Percentiles rank a stretch among this genome's conserved stretches.
phyloP scores from a whole-genome alignment of 1,284 basidiomycete species.

The Blastosporella zonata region DNA sequence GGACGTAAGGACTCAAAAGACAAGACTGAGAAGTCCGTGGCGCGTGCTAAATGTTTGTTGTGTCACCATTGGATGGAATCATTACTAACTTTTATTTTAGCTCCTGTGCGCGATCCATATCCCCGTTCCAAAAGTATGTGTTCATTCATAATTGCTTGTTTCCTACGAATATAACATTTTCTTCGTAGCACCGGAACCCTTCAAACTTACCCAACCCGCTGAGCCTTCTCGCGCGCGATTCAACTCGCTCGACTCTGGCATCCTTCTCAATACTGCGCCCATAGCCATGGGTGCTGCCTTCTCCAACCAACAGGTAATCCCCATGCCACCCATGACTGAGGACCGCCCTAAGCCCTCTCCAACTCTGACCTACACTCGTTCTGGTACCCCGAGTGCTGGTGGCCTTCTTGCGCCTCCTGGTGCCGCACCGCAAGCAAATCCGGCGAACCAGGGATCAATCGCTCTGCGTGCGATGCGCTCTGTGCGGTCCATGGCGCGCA shows the following conservation, averaged over 20 bases:
- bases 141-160: not conserved
- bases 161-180: not conserved
- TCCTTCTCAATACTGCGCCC: conserved; percentile 42
- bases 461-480: conserved; percentile 75
- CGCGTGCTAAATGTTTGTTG: conserved; percentile 44
- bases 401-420: conserved; percentile 38
- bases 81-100: conserved; percentile 16
- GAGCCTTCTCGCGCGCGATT: conserved; percentile 46
- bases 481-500: conserved; percentile 65
- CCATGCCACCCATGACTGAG: not conserved
- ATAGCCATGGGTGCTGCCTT: conserved; percentile 18
- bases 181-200: conserved; percentile 45
- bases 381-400: conserved; percentile 35
- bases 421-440: conserved; percentile 12
- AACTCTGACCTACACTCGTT: conserved; percentile 27
- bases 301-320: conserved; percentile 3
- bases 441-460: conserved; percentile 50
- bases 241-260: conserved; percentile 62
- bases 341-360: conserved; percentile 17
- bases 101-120: conserved; percentile 26
- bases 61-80: conserved; percentile 8
- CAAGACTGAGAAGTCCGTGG: conserved; percentile 41
- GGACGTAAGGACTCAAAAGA: conserved; percentile 67
- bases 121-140: conserved; percentile 35
- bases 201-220: conserved; percentile 32